Conservation (phyloP, 352 stramenopile species). For the Saprolegnia parasitica region DNA sequence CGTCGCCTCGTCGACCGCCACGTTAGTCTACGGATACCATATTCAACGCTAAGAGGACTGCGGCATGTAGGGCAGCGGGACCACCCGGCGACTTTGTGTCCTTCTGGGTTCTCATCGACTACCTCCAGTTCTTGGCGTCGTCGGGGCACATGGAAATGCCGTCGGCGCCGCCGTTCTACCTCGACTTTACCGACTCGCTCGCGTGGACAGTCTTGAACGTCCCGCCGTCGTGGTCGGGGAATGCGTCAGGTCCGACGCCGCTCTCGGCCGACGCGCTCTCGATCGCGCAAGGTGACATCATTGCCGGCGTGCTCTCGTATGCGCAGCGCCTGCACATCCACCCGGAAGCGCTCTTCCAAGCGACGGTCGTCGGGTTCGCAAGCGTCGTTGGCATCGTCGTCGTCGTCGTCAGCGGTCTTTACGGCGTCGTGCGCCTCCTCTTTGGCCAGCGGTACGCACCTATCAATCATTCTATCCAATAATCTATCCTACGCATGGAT, state of each 20-base stretch:
- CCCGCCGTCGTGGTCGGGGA: slow-evolving; percentile 11
- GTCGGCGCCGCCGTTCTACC: slow-evolving; percentile 52
- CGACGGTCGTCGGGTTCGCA: slow-evolving; percentile 61
- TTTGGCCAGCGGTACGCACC: not conserved
- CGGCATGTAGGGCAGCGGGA: slow-evolving; percentile 21
- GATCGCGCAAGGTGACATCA: slow-evolving; percentile 65
- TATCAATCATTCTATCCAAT: too few relatives aligned
- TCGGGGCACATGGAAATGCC: slow-evolving; percentile 59
- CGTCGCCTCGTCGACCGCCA: slow-evolving; percentile 16
- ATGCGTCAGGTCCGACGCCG: not conserved
- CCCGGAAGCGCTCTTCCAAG: slow-evolving; percentile 63
- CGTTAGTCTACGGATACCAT: slow-evolving; percentile 28
- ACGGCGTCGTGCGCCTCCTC: slow-evolving; percentile 42
- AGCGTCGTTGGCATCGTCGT: slow-evolving; percentile 56
- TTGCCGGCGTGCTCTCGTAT: slow-evolving; percentile 63
- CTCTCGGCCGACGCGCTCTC: slow-evolving; percentile 34
- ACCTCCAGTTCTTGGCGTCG: slow-evolving; percentile 66
- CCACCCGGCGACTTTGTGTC: slow-evolving; percentile 48
- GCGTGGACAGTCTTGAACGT: slow-evolving; percentile 57
- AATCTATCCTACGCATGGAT: not conserved
- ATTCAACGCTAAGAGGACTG: slow-evolving; percentile 22
- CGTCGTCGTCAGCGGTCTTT: slow-evolving; percentile 49
- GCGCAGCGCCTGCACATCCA: slow-evolving; percentile 57
- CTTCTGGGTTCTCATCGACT: slow-evolving; percentile 61
- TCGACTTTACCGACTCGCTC: slow-evolving; percentile 64